Evolutionary conservation across 2,329 filamentous ascomycete genomes (phyloP), one percentile per base, ranked within the genome.

Genomic region (Neofusicoccum cordaticola): DNA sequence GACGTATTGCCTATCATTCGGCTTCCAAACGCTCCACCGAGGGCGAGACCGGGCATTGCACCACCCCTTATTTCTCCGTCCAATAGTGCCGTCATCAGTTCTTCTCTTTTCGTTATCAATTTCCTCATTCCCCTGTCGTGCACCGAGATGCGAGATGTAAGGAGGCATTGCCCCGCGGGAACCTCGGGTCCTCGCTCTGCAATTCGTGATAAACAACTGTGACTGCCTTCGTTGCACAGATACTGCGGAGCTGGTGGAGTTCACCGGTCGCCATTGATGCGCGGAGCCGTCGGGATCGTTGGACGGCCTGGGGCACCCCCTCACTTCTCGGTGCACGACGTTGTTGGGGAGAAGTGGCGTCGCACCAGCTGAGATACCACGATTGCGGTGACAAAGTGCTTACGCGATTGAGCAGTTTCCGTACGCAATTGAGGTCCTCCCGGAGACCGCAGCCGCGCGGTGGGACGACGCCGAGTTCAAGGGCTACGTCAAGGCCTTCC

Each of bases 401-500:
- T 53, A 64, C 42, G 39, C 51, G 19, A 34, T 17, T 13, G 31
- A 8, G 22, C 74, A 93, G 90, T 94, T 92, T 74, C 91, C 91
- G 34, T 93, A 92, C 78, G 89, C 90, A 60, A 81, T 93, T 66
- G 77, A 84, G 58, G 86, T 84, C 53, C 85, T 94, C 56, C 87
- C 89, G 53, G 77, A 81, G 65, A 85, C 88, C 64, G 82, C 93
- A 66, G 80, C 83, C 64, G 80, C 83, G 62, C 82, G 90, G 71
- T 95, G 91, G 91, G 81, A 89, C 72, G 82, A 80, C 58, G 79
- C 85, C 41, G 76, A 79, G 47, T 92, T 94, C 79, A 80, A 82
- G 62, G 82, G 82, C 66, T 93, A 92, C 78, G 87, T 86, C 69
- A 81, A 87, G 71, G 88, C 88, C 56, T 94, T 94, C 72, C 90